phyloP scores from a whole-genome alignment of 805 yeast genomes.

The Candida ulmi region DNA sequence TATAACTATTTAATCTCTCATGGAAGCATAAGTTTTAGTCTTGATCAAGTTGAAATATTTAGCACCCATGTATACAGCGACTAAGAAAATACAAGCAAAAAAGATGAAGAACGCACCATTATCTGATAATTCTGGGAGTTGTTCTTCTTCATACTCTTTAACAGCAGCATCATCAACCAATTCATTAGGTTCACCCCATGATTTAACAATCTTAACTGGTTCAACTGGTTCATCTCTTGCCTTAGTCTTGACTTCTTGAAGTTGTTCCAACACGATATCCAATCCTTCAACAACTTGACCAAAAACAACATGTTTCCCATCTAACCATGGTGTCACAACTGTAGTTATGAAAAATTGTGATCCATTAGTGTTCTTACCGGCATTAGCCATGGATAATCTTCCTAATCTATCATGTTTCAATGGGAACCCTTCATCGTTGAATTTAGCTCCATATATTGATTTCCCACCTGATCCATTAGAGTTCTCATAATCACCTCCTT shows the following conservation, averaged over 20 bases:
- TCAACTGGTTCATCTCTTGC: constrained; percentile 35
- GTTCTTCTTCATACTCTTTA: constrained; percentile 16
- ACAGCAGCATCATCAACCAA: constrained; percentile 14
- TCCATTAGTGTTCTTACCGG: constrained; percentile 63
- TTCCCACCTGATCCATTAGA: constrained; percentile 69
- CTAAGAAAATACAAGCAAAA: constrained; percentile 12
- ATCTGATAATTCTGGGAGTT: constrained; percentile 7
- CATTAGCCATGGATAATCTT: constrained; percentile 66
- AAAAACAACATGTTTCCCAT: constrained; percentile 67
- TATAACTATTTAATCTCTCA: constrained; percentile 14
- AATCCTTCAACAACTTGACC: constrained; percentile 71
- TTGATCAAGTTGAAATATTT: constrained; percentile 4
- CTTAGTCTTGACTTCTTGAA: constrained; percentile 52
- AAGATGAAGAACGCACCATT: constrained; percentile 11
- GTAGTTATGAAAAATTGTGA: constrained; percentile 70
- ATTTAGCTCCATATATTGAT: constrained; percentile 69
- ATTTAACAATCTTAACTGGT: constrained; percentile 35
- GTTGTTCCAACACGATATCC: constrained; percentile 47
- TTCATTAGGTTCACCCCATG: constrained; percentile 23
- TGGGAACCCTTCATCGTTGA: constrained; percentile 73
- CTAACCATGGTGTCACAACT: constrained; percentile 39
- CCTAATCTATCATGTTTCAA: constrained; percentile 66
- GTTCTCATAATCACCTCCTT: constrained; percentile 80
- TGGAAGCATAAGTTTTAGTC: constrained; percentile 19
- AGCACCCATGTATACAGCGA: constrained; percentile 15